A percentile compares a stretch with the other conserved stretches of the same genome.
These are phyloP conservation scores for Rhodotorula graminis DNA, from an alignment of 768 basidiomycete genomes.

Conservation along the genomic window DNA sequence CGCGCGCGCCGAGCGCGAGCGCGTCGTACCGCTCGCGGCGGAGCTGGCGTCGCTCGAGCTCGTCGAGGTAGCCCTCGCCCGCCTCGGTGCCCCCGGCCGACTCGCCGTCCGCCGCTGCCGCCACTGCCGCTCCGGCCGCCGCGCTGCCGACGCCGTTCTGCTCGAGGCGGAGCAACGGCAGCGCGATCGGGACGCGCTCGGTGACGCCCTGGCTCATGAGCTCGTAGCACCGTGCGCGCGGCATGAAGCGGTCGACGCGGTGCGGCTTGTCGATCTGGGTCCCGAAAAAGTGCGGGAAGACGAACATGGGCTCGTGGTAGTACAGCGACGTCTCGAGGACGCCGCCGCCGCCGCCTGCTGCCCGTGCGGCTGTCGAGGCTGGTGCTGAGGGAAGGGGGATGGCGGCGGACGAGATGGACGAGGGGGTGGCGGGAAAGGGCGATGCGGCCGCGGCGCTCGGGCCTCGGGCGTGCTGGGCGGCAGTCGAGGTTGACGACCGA, in stretches of 20 bases:
- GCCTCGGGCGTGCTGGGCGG: not conserved
- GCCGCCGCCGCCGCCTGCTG: not conserved
- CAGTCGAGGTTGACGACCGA: not conserved
- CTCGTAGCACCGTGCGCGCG: conserved; percentile 63
- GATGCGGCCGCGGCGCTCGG: not conserved
- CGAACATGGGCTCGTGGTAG: conserved; percentile 49
- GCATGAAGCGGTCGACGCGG: conserved; percentile 66
- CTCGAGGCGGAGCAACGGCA: conserved; percentile 15
- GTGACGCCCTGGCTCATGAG: conserved; percentile 28
- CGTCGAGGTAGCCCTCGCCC: conserved; percentile 1
- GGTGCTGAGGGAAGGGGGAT: conserved; percentile 21
- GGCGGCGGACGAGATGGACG: not conserved
- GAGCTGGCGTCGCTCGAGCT: conserved; percentile 13
- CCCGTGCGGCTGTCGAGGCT: not conserved
- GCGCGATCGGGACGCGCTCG: conserved; percentile 9
- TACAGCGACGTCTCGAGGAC: conserved; percentile 56
- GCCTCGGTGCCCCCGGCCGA: no score
- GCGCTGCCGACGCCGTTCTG: not conserved
- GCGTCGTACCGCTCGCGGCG: conserved; percentile 30
- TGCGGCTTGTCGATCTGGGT: conserved; percentile 51
- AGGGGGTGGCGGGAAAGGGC: not conserved
- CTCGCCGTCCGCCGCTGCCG: no score
- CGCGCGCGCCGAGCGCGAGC: conserved; percentile 22
- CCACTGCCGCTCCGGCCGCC: not conserved
- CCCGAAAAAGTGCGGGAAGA: conserved; percentile 49